Evolutionary conservation across 768 basidiomycete genomes (phyloP), one percentile per base, ranked within the genome.

Genomic region (Rhizopogon vesiculosus): DNA sequence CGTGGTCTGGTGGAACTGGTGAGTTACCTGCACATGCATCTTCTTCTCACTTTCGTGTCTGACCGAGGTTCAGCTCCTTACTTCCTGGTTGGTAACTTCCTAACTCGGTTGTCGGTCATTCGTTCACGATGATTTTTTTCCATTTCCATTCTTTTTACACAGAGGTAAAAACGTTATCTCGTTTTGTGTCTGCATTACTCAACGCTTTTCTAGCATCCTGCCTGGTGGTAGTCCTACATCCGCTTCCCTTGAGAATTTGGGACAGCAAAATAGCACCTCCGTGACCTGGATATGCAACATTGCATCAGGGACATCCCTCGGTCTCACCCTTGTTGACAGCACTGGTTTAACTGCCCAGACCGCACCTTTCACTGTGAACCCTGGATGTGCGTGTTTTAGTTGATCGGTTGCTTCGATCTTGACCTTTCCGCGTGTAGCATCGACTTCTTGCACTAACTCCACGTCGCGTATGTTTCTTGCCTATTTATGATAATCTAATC

Each of bases 1-100:
- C 64, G 29, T 91, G 83, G 82, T 9, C 35, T n/a, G 83, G 81
- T 59, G 87, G 87, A 69, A 63, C 58, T 9, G 18, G 87, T 86
- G 64, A 57, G 85, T 74, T 5, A 29, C 42, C 3, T 8, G 18
- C 45, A 57, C 38, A 42, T 38, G 2, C 16, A 22, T 5, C 31
- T 15, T 31, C 31, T 6, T 7, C 18, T 5, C 12, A 12, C 25
- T 42, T 16, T 3, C 35, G 25, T 54, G 29, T 38, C 54, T 49
- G n/a, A 55, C 12, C 2, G 15, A 18, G 19, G 7, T 28, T 15
- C 54, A 89, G 86, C 70, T 38, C 85, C 87, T 35, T 89, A 78
- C 76, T 81, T 72, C 62, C 61, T 88, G 76, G 88, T 89, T 68
- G 52, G 85, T 77, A 10, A 43, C 46, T 45, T 33, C 28, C 38